phyloP scores from a whole-genome alignment of 257 asterid species.

The Thymus quinquecostatus region DNA sequence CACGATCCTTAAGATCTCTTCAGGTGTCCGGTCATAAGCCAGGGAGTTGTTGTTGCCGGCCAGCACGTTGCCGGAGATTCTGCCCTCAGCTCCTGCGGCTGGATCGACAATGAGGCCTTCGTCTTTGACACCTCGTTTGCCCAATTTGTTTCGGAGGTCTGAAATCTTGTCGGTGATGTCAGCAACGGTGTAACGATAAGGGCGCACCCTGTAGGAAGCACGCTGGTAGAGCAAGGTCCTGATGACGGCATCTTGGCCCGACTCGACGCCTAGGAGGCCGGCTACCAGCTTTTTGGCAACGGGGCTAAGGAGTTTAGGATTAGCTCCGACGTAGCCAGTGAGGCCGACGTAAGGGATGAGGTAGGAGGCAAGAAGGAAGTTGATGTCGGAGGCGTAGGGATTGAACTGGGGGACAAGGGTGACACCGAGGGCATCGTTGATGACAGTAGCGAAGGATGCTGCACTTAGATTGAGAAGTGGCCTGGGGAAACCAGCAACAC shows the following conservation, averaged over 20 bases:
- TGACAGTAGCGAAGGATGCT: slow-evolving; percentile 57
- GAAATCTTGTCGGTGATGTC: slow-evolving; percentile 60
- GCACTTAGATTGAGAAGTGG: slow-evolving; percentile 66
- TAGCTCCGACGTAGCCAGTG: slow-evolving; percentile 93
- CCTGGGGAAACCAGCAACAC: slow-evolving; percentile 74
- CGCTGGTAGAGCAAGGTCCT: slow-evolving; percentile 55
- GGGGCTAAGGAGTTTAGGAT: slow-evolving; percentile 58
- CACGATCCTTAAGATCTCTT: slow-evolving; percentile 71
- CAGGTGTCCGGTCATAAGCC: slow-evolving; percentile 64
- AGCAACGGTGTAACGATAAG: slow-evolving; percentile 53
- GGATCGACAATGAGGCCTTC: slow-evolving; percentile 66
- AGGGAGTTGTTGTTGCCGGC: slow-evolving; percentile 57
- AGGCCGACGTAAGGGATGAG: slow-evolving; percentile 88
- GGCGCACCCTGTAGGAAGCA: slow-evolving; percentile 39
- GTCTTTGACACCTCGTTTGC: slow-evolving; percentile 62
- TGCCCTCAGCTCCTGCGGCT: slow-evolving; percentile 61
- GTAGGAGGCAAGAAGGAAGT: slow-evolving; percentile 78
- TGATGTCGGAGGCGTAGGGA: slow-evolving; percentile 78
- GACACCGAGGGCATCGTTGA: slow-evolving; percentile 58
- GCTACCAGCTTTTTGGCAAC: slow-evolving; percentile 64
- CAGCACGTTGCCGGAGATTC: slow-evolving; percentile 56
- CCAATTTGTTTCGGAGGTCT: slow-evolving; percentile 50
- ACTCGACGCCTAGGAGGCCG: slow-evolving; percentile 66
- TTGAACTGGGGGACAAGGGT: slow-evolving; percentile 66
- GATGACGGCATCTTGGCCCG: slow-evolving; percentile 75